Conservation (phyloP, 2,329 filamentous ascomycete species). For the Penicillium digitatum region DNA sequence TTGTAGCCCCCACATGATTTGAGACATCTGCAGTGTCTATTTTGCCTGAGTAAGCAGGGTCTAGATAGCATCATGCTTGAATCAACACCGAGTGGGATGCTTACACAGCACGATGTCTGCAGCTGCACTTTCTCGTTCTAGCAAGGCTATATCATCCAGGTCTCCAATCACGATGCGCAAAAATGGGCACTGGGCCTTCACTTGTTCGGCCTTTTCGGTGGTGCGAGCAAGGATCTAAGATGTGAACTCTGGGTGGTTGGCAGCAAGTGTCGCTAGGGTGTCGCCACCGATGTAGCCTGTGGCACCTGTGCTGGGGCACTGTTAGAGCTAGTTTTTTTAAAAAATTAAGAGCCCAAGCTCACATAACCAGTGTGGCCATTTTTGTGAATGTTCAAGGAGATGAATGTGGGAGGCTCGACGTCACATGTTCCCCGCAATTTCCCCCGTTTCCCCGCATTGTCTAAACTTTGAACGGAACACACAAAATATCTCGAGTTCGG, state of each 20-base stretch:
- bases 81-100: slow-evolving; percentile 1
- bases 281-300: slow-evolving; percentile 52
- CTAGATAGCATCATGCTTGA: neutral
- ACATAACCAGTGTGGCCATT: slow-evolving; percentile 22
- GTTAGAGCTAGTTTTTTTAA: neutral
- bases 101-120: slow-evolving; percentile 51
- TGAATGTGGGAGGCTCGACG: neutral
- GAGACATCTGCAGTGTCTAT: slow-evolving; percentile 31
- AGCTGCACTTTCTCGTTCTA: slow-evolving; percentile 45
- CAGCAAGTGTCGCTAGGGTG: slow-evolving; percentile 41
- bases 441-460: neutral
- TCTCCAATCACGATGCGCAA: slow-evolving; percentile 52
- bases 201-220: slow-evolving; percentile 34
- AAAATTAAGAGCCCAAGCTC: neutral
- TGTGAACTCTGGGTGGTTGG: slow-evolving; percentile 41
- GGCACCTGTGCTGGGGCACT: slow-evolving; percentile 39
- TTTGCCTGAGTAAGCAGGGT: neutral
- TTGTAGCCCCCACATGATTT: slow-evolving; percentile 39
- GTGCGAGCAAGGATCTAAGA: slow-evolving; percentile 40
- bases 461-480: neutral
- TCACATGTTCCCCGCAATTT: neutral
- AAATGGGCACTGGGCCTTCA: slow-evolving; percentile 43
- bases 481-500: neutral
- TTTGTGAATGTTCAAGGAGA: neutral
- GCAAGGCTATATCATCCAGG: slow-evolving; percentile 43